Evolutionary conservation across 2,329 filamentous ascomycete genomes (phyloP).

Genomic region (Conoideocrella luteorostrata): DNA sequence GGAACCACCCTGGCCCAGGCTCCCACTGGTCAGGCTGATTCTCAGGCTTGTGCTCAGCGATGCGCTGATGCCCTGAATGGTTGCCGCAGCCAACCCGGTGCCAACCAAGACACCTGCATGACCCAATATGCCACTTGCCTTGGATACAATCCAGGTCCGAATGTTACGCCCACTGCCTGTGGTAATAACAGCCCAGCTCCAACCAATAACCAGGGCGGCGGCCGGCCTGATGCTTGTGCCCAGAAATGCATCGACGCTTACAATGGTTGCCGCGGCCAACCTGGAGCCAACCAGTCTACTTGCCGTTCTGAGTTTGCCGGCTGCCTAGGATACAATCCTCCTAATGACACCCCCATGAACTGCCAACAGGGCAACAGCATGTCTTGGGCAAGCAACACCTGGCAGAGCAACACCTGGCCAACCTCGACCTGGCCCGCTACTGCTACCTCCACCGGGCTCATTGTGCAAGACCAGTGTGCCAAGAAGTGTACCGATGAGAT

Average conservation of each 20-base stretch:
- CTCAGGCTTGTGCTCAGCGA: not conserved
- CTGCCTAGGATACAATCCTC: slow-evolving; percentile 7
- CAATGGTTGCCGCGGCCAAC: not conserved
- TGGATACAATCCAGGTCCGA: not conserved
- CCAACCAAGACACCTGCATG: not conserved
- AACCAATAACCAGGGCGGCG: not conserved
- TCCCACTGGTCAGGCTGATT: not conserved
- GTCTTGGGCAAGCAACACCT: not conserved
- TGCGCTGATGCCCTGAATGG: not conserved
- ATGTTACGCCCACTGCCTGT: slow-evolving; percentile 3
- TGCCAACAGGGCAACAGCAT: not conserved
- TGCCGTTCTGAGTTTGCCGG: slow-evolving; percentile 2
- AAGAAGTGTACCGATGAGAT: not conserved
- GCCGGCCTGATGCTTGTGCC: not conserved
- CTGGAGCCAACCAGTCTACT: not conserved
- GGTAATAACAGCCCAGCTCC: not conserved
- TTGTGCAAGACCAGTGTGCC: slow-evolving; percentile 1
- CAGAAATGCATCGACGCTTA: not conserved
- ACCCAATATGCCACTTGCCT: slow-evolving; percentile 4
- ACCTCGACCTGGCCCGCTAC: no score
- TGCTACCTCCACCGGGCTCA: not conserved
- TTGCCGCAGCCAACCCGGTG: not conserved
- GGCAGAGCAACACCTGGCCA: no score
- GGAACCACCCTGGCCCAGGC: slow-evolving; percentile 1
- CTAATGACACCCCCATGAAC: not conserved